phyloP scores from a whole-genome alignment of 1,139 yeast species.

The Debaryomyces coudertii region DNA sequence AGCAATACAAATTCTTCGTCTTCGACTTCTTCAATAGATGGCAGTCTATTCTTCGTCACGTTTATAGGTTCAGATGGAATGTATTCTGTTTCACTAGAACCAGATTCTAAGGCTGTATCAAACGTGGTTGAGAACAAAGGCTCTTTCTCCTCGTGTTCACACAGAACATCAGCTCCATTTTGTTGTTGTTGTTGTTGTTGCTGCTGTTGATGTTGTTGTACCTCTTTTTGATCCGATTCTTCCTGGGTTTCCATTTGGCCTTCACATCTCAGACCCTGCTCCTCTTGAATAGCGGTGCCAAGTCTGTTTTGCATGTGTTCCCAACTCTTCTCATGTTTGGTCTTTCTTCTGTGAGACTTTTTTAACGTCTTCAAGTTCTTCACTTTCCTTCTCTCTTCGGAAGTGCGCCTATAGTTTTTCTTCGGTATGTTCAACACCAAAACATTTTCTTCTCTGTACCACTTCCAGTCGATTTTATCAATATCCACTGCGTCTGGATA shows the following conservation, averaged over 20 bases:
- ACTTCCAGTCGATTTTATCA: slow-evolving; percentile 41
- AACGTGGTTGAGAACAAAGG: neutral
- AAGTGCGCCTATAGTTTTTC: slow-evolving; percentile 16
- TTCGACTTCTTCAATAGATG: slow-evolving; percentile 46
- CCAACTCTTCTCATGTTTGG: slow-evolving; percentile 6
- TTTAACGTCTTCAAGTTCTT: slow-evolving; percentile 11
- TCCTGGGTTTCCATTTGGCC: neutral
- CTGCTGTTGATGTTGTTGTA: neutral
- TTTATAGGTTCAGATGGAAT: neutral
- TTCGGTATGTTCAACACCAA: slow-evolving; percentile 49
- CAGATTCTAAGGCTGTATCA: slow-evolving; percentile 10
- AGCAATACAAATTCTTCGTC: slow-evolving; percentile 49
- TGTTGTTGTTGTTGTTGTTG: neutral
- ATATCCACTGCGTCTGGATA: slow-evolving; percentile 38
- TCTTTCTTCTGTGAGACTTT: slow-evolving; percentile 3
- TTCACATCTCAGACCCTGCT: neutral
- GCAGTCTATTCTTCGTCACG: slow-evolving; percentile 15
- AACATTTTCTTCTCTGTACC: slow-evolving; percentile 33
- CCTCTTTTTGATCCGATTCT: neutral
- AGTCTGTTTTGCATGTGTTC: slow-evolving; percentile 3
- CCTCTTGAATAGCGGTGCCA: neutral
- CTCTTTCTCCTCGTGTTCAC: slow-evolving; percentile 1
- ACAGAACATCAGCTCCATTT: slow-evolving; percentile 4
- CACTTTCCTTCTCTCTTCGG: neutral
- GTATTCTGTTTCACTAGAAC: slow-evolving; percentile 10